Conservation (phyloP, 495 filamentous ascomycete species). For the Bacidia gigantensis region DNA sequence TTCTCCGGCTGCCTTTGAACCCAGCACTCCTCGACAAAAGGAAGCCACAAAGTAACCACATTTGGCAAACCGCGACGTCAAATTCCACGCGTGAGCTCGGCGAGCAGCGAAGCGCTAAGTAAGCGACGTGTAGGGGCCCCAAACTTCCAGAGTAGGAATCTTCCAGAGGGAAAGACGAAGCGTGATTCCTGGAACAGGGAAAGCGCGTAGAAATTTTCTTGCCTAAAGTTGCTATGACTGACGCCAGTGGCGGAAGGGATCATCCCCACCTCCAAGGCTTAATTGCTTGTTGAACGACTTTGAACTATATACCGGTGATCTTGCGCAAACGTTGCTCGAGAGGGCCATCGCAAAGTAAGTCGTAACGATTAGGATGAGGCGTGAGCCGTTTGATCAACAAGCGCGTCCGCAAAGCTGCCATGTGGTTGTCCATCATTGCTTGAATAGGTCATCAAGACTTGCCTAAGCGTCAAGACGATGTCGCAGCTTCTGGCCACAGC, state of each 20-base stretch:
- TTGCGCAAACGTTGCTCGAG: neutral
- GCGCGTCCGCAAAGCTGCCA: neutral
- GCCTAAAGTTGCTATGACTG: neutral
- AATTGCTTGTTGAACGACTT: too few species aligned
- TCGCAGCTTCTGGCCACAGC: neutral
- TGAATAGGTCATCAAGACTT: neutral
- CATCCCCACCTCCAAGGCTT: too few species aligned
- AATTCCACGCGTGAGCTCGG: neutral
- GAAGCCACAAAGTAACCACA: too few species aligned
- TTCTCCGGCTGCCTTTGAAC: too few species aligned
- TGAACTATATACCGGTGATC: neutral
- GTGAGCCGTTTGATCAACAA: neutral
- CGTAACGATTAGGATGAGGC: neutral
- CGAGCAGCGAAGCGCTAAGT: neutral
- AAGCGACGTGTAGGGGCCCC: neutral
- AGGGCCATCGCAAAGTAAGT: neutral
- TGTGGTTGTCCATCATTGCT: neutral
- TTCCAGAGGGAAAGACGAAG: neutral
- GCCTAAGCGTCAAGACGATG: neutral
- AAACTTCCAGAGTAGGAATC: neutral
- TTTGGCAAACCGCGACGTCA: too few species aligned
- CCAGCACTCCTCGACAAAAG: too few species aligned
- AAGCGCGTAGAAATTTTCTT: neutral
- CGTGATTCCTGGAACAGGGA: neutral
- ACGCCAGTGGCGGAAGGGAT: neutral